Evolutionary conservation across 148 eudicot genomes (phyloP), one percentile per base, ranked within the genome.

Genomic region (Hydrangea macrophylla): DNA sequence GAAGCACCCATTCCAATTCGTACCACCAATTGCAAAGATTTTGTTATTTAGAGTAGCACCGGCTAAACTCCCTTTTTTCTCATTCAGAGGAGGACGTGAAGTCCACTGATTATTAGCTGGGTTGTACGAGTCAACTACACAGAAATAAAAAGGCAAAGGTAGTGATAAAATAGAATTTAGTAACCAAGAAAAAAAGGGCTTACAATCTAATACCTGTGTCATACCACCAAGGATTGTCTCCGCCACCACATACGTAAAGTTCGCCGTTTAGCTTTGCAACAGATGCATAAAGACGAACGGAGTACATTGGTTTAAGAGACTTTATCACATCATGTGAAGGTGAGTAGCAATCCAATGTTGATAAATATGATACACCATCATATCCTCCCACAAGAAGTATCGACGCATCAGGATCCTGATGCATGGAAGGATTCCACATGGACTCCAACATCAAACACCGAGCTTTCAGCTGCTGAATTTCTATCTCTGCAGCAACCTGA

Each of bases 11-110:
- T 42, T 37, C 40, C 90, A 86, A 73, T 90, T 70, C 60, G 88
- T 96, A 31, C 98, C 98, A 64, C 98, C 98, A 72, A 90, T 28
- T 30, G 98, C 92, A 73, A 76, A 93, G 25, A 93, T 78, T 80
- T 88, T 90, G 73, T 78, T 71, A 71, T 81, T 67, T 57, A 86
- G 60, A 27, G 83, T 79, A 64, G 77, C 81, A 58, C 85, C 88
- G 66, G 86, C 94, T 75, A 91, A 79, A 75, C 85, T 84, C 53
- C 97, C 94, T 60, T 81, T 91, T 64, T 64, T 61, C 55, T n/a
- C 57, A 20, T 73, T 83, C 77, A 91, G 54, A 65, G 86, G 72
- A 35, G 94, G 88, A 37, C 78, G 81, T 20, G 71, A 62, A 50
- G 77, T 78, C 97, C 97, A 91, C 24, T 78, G 75, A 65, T 91